Base-by-base conservation (phyloP, 2,329 filamentous ascomycete species). In the Apiospora kogelbergensis region DNA sequence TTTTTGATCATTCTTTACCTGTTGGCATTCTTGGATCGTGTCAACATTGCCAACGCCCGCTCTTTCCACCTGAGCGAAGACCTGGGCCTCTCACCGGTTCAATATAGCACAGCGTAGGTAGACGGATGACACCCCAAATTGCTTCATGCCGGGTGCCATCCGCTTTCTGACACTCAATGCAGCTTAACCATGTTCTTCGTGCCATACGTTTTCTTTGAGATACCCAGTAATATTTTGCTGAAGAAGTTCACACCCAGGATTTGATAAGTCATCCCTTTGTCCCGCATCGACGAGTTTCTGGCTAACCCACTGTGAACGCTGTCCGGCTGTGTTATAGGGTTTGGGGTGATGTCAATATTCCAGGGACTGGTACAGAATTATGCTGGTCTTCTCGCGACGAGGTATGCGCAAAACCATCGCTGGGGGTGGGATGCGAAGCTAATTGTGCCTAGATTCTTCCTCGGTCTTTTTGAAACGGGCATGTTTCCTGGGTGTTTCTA, bases 361-460 rank as follows among this genome's bases (percentile, higher is more conserved):
- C 93, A 97, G 80, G 94, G 94, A 0, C 80, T 97, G 7, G 91
- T 94, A 2, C 83, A 89, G 70, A 97, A 89, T 76, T 98, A 95
- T 81, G 82, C 85, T 48, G 93, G 94, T 1, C 83, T 98, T 20
- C 85, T 97, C 65, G 86, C 90, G 0, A 94, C 93, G 3, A 88
- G 93, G 42, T 97, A 97, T 84, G 95, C 98, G 37, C 24, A 41
- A n/a, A 20, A n/a, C 1, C 40, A n/a, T 42, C n/a, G 40, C 11
- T 9, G n/a, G 13, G 15, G 22, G 3, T 20, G 6, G 10, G 13
- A 13, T n/a, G 11, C 6, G 17, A 37, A 20, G 13, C 53, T 60
- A 13, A 60, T 6, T 1, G n/a, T 42, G 24, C 7, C 5, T 40
- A 44, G 63, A 24, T 41, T 65, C n/a, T 64, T 44, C 7, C 63